Evolutionary conservation across 202 grass and related monocot genomes (phyloP), one percentile per base, ranked within the genome.

Genomic region (Schoenoplectus tabernaemontani): DNA sequence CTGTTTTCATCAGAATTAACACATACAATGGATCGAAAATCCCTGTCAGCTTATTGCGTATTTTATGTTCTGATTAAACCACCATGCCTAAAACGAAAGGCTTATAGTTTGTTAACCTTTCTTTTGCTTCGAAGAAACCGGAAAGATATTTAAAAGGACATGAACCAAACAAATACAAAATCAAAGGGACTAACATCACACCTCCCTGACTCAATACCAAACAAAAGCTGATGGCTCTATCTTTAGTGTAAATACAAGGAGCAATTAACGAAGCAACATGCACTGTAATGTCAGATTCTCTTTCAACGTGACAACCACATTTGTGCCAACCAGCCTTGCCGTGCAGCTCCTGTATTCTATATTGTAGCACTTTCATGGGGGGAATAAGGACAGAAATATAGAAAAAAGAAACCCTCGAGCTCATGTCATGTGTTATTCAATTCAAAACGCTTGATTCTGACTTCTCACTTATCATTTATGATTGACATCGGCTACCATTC

Each of bases 221-320:
- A 80, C 78, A 47, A 48, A 72, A 74, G 69, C 48, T 53, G 69
- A 33, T 50, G 43, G 22, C 22, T 50, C 44, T 9, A 73, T 51
- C 12, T 75, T 75, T 54, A 74, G 50, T 75, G 28, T 53, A 75
- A 75, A 75, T 54, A 56, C 70, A 36, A 75, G 34, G 47, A 74
- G 24, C 70, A 75, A 56, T 75, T 53, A 37, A 56, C 23, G 47
- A 75, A 75, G 70, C 70, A 75, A 75, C 70, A 75, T 75, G 47
- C 70, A 43, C 15, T 80, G 78, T 80, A 80, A 65, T 80, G 39
- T 48, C 16, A 80, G 59, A 80, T 65, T 65, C 78, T 80, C 59
- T 80, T 64, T 80, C 59, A 80, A 80, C 78, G 78, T 80, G 78
- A 80, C 78, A 80, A 6, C 33, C 42, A 80, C 78, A 80, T 80